Conservation (phyloP, 306 rosid genomes). For the Prunus mongolica region DNA sequence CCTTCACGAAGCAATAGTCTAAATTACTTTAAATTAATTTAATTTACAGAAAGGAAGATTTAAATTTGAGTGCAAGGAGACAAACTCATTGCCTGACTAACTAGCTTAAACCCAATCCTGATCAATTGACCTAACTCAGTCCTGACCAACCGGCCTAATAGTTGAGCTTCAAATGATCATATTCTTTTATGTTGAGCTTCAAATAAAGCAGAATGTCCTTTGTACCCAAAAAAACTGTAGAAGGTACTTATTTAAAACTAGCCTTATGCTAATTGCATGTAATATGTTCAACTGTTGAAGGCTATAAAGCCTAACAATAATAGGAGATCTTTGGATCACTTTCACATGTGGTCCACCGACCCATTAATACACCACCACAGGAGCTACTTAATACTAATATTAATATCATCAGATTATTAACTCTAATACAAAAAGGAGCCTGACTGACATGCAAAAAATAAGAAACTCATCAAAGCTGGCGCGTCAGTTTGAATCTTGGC, state of each 20-base stretch:
- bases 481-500: constrained; percentile 58
- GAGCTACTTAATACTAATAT: constrained; percentile 11
- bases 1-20: no score
- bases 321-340: not conserved
- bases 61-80: no score
- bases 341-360: constrained; percentile 21
- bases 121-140: no score
- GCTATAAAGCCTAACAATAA: not conserved
- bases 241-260: not conserved
- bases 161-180: no score
- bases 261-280: not conserved
- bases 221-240: no score
- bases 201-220: no score
- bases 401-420: not conserved
- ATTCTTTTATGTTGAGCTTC: no score
- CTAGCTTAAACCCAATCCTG: no score
- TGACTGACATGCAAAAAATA: constrained; percentile 44
- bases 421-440: not conserved
- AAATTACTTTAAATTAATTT: no score
- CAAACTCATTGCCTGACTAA: no score
- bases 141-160: no score
- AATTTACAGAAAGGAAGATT: no score
- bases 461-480: constrained; percentile 46
- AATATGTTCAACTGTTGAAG: not conserved
- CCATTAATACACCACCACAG: not conserved